Conservation (phyloP, 2,329 filamentous ascomycete species). For the Sporothrix curviconia region DNA sequence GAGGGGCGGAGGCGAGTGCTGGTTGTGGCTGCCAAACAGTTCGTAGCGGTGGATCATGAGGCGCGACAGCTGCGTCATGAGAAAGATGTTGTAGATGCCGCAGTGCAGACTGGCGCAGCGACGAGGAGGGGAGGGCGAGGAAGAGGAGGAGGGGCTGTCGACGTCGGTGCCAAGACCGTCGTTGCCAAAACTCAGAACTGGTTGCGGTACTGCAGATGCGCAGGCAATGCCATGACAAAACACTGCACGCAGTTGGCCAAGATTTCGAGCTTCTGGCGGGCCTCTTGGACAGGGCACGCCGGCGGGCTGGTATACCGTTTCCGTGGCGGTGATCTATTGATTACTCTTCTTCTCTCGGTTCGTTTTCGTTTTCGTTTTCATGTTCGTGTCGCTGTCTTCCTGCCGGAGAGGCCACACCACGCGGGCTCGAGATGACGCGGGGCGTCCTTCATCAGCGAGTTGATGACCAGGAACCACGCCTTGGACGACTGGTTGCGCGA, state of each 20-base stretch:
- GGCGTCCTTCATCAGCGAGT: slow-evolving; percentile 12
- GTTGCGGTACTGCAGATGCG: slow-evolving; percentile 6
- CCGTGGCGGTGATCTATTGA: not conserved
- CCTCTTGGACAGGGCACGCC: not conserved
- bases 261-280: slow-evolving; percentile 8
- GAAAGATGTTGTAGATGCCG: slow-evolving; percentile 10
- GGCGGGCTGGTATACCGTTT: not conserved
- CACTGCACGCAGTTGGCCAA: slow-evolving; percentile 9
- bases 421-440: slow-evolving; percentile 10
- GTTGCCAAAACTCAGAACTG: slow-evolving; percentile 2
- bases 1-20: not conserved
- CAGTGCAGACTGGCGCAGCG: slow-evolving; percentile 7
- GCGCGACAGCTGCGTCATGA: slow-evolving; percentile 9
- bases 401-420: not conserved
- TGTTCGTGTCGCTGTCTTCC: not conserved
- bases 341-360: too few species aligned
- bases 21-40: not conserved
- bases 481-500: slow-evolving; percentile 8
- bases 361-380: too few species aligned
- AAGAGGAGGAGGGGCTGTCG: not conserved
- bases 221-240: slow-evolving; percentile 2
- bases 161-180: not conserved
- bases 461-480: slow-evolving; percentile 10
- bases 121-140: not conserved
- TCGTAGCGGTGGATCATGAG: slow-evolving; percentile 11